Conservation (phyloP, 495 filamentous ascomycete species). For the Hyaloscypha hepaticicola region DNA sequence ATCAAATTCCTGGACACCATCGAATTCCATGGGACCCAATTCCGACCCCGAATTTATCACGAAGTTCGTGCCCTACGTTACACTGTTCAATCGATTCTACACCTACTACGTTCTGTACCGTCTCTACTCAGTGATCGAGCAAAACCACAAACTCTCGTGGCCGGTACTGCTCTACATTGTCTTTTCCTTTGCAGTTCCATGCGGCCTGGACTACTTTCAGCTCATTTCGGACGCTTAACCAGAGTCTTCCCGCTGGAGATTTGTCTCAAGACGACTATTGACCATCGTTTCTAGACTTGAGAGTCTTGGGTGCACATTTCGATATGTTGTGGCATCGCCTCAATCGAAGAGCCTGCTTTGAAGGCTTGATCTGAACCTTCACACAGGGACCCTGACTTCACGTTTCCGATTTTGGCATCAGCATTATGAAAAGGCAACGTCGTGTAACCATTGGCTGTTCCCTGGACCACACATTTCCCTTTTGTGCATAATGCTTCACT, state of each 20-base stretch:
- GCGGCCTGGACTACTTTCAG: not conserved
- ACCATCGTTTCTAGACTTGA: too few relatives aligned
- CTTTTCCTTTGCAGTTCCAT: not conserved
- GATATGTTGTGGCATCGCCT: too few relatives aligned
- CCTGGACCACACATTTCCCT: too few relatives aligned
- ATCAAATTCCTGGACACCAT: not conserved
- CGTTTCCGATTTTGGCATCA: too few relatives aligned
- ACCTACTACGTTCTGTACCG: not conserved
- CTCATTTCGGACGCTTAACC: not conserved
- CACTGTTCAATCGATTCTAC: not conserved
- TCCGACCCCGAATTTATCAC: not conserved
- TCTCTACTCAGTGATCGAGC: not conserved
- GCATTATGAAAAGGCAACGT: too few relatives aligned
- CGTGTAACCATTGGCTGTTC: too few relatives aligned
- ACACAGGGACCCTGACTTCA: too few relatives aligned
- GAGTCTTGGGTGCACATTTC: too few relatives aligned
- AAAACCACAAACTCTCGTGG: not conserved
- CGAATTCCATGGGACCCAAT: not conserved
- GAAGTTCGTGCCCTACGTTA: not conserved
- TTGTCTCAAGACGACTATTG: not conserved
- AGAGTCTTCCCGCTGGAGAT: not conserved
- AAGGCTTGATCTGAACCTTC: too few relatives aligned
- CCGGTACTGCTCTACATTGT: not conserved
- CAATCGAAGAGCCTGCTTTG: too few relatives aligned
- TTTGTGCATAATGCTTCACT: too few relatives aligned